Conservation (phyloP, 225 moss, liverwort and hornwort species). For the Antitrichia curtipendula region DNA sequence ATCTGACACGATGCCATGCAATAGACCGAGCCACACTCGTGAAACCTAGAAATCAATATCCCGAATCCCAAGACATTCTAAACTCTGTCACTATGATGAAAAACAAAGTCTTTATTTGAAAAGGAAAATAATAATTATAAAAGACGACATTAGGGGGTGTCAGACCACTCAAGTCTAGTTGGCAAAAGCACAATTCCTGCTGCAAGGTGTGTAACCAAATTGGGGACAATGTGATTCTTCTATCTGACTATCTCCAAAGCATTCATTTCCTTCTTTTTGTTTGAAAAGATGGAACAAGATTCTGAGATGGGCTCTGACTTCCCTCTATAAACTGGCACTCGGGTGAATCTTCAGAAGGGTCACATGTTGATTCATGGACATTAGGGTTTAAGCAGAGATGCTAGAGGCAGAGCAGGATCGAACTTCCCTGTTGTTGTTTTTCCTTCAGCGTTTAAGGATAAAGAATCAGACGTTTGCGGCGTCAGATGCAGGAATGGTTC, state of each 20-base stretch:
- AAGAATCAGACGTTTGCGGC: constrained; percentile 31
- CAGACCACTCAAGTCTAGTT: not conserved
- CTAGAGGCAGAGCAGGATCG: not conserved
- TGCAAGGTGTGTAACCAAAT: not conserved
- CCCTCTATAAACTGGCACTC: not conserved
- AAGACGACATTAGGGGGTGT: not conserved
- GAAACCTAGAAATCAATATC: not conserved
- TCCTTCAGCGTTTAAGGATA: constrained; percentile 17
- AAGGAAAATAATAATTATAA: not conserved
- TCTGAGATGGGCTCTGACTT: not conserved
- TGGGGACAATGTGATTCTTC: not conserved
- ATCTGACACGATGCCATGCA: not conserved
- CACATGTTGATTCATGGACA: not conserved
- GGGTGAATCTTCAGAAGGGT: not conserved
- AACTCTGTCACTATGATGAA: not conserved
- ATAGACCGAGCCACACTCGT: not conserved
- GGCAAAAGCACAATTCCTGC: not conserved
- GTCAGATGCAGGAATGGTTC: constrained; percentile 68
- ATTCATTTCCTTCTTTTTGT: too few species aligned
- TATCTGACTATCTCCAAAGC: too few species aligned
- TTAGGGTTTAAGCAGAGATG: not conserved
- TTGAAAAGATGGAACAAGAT: not conserved
- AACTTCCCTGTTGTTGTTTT: not conserved
- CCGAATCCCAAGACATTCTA: not conserved
- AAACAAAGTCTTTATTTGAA: not conserved